A percentile compares a stretch with the other conserved stretches of the same genome.
Evolutionary conservation across 495 filamentous ascomycete genomes (phyloP).

Genomic region (Apiosordaria backusii): DNA sequence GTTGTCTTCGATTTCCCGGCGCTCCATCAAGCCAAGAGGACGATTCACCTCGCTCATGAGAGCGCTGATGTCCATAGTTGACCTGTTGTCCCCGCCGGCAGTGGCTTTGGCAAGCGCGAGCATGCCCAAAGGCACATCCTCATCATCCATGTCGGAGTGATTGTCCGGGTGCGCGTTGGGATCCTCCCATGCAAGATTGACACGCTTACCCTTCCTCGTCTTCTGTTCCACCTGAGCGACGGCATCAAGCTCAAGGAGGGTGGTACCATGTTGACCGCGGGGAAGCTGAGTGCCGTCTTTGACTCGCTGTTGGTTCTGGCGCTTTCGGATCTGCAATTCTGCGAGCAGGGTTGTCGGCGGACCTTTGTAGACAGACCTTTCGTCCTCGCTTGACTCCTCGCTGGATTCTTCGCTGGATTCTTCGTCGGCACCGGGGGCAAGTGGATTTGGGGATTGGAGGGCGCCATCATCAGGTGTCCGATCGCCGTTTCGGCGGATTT

Average conservation of each 20-base stretch:
- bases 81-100: constrained; percentile 28
- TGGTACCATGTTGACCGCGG: constrained; percentile 83
- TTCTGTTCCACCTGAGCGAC: constrained; percentile 84
- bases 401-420: constrained; percentile 32
- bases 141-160: constrained; percentile 53
- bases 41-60: constrained; percentile 50
- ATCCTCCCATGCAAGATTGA: constrained; percentile 89
- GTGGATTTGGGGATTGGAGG: constrained; percentile 22
- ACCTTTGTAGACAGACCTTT: constrained; percentile 52
- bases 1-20: constrained; percentile 80
- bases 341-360: constrained; percentile 87
- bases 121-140: constrained; percentile 83
- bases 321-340: constrained; percentile 85
- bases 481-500: neutral
- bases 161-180: constrained; percentile 42
- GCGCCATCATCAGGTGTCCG: constrained; percentile 9
- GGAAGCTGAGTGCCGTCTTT: constrained; percentile 65
- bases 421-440: constrained; percentile 26
- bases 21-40: constrained; percentile 81
- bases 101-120: constrained; percentile 63
- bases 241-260: constrained; percentile 83
- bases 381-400: constrained; percentile 32
- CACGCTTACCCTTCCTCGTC: constrained; percentile 64
- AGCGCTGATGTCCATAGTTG: constrained; percentile 48
- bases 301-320: constrained; percentile 71